Evolutionary conservation across 768 basidiomycete species (phyloP), one percentile per base, ranked within the genome.

Genomic region (Trametes villosa): DNA sequence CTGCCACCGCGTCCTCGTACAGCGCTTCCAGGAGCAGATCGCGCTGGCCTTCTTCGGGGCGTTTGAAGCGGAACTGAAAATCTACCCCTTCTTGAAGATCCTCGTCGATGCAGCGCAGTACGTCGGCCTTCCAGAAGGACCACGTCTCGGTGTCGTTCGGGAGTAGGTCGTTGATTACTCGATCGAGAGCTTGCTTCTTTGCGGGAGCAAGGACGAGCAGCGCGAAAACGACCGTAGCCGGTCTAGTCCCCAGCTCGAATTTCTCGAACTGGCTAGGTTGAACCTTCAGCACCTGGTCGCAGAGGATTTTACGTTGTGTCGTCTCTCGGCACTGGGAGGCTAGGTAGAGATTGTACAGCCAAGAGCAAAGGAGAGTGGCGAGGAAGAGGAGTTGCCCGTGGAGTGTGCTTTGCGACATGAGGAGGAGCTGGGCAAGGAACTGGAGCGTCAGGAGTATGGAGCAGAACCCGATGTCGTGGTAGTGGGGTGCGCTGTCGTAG

Each of bases 321-420:
- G 45, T 60, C 38, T 60, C 59, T 27, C 52, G 44, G 18, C 54
- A 52, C 17, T 54, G 53, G 6, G 59, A 60, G 18, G 59, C 53
- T 26, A 60, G 51, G n/a, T 49, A 60, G 12, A 52, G 47, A n/a
- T 60, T 60, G 52, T 60, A 60, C 17, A 24, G 52, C 59, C 59
- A 60, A 1, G 59, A 53, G 18, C 53, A 52, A 13, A 52, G 52
- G 34, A 60, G 59, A 26, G 59, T 54, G 24, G 27, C 36, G 24
- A 60, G 50, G 45, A 60, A 60, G 52, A 60, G 53, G 59, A 60
- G 30, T 36, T 60, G 59, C 26, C 59, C 59, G 27, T 54, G 54
- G 22, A 60, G 31, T 46, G 44, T 30, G 26, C 59, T 52, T 18
- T 60, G 59, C 4, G 59, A 52, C 7, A 60, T 52, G 15, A 59